Conservation (phyloP, 768 basidiomycete species). For the Collybiopsis confluens region DNA sequence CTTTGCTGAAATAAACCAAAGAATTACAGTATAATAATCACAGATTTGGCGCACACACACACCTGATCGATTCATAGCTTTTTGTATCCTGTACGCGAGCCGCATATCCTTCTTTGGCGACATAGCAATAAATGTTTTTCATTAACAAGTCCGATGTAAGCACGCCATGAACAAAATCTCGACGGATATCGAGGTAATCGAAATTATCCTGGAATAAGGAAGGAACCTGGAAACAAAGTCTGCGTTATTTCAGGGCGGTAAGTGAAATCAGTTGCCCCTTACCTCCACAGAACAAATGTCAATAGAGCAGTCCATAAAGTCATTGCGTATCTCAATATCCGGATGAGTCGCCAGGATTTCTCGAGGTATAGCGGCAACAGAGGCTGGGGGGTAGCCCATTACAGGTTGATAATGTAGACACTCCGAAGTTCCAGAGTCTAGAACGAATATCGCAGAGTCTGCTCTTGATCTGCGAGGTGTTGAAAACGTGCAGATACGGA, state of each 20-base stretch:
- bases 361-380: constrained; percentile 64
- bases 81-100: constrained; percentile 91
- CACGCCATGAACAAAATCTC: constrained; percentile 92
- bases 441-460: constrained; percentile 74
- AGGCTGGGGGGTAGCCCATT: constrained; percentile 63
- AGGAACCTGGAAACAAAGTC: constrained; percentile 58
- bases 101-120: constrained; percentile 86
- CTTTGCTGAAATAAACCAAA: constrained; percentile 58
- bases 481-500: neutral
- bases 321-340: constrained; percentile 83
- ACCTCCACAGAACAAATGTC: constrained; percentile 95
- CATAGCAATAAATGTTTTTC: constrained; percentile 90
- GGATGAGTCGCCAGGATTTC: constrained; percentile 68
- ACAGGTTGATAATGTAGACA: constrained; percentile 84
- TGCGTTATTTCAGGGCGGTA: neutral
- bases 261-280: constrained; percentile 10
- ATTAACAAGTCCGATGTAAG: constrained; percentile 91
- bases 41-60: constrained; percentile 29
- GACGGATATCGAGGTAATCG: constrained; percentile 88
- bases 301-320: constrained; percentile 84
- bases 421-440: constrained; percentile 72
- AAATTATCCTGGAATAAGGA: constrained; percentile 98
- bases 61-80: constrained; percentile 90
- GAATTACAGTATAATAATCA: neutral
- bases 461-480: constrained; percentile 51